Evolutionary conservation across 345 rosid species (phyloP).

Genomic region (Tarenaya hassleriana): DNA sequence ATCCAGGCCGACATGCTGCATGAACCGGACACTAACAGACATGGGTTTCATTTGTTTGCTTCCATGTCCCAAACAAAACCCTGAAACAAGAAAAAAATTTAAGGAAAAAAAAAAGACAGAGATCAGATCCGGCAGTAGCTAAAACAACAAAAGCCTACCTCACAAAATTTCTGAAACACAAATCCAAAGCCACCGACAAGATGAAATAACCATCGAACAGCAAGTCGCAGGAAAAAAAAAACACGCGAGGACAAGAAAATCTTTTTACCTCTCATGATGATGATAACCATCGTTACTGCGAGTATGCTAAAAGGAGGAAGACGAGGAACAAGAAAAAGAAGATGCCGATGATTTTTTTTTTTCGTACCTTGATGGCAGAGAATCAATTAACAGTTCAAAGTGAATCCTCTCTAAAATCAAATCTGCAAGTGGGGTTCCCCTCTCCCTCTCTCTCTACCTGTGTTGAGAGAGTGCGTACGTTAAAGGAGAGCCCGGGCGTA

Average conservation of each 20-base stretch:
- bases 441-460: conserved; percentile 3
- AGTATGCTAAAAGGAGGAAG: conserved; percentile 7
- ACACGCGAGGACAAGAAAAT: background rate
- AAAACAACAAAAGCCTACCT: no score
- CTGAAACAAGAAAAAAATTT: conserved; percentile 12
- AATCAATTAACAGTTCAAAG: no score
- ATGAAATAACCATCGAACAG: conserved; percentile 14
- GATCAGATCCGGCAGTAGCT: conserved; percentile 26
- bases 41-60: conserved; percentile 27
- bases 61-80: conserved; percentile 8
- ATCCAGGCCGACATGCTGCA: conserved; percentile 33
- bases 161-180: background rate
- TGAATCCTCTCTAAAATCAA: no score
- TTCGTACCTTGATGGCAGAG: no score
- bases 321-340: no score
- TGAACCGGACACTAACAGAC: conserved; percentile 32
- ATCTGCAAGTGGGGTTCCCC: conserved; percentile 5
- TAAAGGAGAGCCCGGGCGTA: conserved; percentile 23
- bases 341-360: no score
- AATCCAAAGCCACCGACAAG: background rate
- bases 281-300: conserved; percentile 1
- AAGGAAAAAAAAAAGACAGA: conserved; percentile 1
- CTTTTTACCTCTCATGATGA: background rate
- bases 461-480: conserved; percentile 20
- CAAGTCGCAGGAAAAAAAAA: background rate